Evolutionary conservation across 164 flowering plant genomes (phyloP).

Genomic region (Vitis amurensis): DNA sequence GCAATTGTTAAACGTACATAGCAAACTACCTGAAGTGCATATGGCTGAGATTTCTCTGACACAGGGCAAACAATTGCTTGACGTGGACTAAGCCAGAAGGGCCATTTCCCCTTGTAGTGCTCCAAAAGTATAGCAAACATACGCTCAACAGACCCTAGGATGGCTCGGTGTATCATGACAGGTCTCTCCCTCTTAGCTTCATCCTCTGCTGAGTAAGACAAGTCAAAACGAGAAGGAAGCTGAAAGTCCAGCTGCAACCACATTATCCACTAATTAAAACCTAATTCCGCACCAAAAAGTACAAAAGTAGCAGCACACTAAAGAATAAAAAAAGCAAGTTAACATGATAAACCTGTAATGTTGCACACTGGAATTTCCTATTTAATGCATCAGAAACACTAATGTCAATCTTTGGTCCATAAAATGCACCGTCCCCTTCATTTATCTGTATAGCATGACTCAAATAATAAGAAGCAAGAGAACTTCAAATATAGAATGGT

Average conservation of each 20-base stretch:
- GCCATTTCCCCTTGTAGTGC: constrained; percentile 99
- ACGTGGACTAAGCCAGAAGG: constrained; percentile 99
- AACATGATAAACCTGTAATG: constrained; percentile 65
- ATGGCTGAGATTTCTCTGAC: constrained; percentile 78
- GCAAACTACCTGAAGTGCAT: constrained; percentile 64
- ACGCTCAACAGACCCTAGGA: constrained; percentile 94
- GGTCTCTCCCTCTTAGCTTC: constrained; percentile 89
- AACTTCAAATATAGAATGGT: no score
- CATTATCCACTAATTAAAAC: neutral
- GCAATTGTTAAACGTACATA: neutral
- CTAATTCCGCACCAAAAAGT: no score
- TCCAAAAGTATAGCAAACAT: constrained; percentile 98
- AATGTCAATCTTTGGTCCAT: constrained; percentile 98
- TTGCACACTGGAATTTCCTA: constrained; percentile 97
- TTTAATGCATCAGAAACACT: constrained; percentile 92
- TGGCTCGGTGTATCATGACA: constrained; percentile 97
- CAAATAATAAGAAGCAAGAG: neutral
- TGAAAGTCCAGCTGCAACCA: constrained; percentile 91
- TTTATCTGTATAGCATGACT: constrained; percentile 50
- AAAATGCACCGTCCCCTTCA: constrained; percentile 99
- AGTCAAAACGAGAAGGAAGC: constrained; percentile 82
- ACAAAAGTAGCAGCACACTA: no score
- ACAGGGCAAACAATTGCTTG: constrained; percentile 97
- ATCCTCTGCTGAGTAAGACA: constrained; percentile 93
- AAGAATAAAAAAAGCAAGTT: neutral